Evolutionary conservation across 2,329 filamentous ascomycete genomes (phyloP), one percentile per base, ranked within the genome.

Genomic region (Ceratocystis huliohia): DNA sequence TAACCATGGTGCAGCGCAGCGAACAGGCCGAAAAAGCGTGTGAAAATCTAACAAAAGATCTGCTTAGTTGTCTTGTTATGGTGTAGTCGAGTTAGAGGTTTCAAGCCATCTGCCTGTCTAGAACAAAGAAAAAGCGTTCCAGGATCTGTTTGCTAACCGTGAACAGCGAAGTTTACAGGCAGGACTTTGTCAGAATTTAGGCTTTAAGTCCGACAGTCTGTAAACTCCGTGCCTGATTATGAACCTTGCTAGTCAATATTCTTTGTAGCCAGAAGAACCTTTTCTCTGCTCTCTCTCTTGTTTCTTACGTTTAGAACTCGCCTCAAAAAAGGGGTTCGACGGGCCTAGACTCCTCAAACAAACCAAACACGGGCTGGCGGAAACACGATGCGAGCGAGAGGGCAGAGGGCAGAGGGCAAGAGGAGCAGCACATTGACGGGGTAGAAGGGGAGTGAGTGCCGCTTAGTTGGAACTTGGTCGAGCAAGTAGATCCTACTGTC

Each of bases 401-500:
- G 50, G 25, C 8, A 10, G 2, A 22, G 50, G 7, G 22, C 3
- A 17, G 53, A 30, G 53, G n/a, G 53, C 20, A 28, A 15, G 50
- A 28, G 50, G 15, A 17, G 17, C 0, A n/a, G 30, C 33, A 25
- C 53, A 30, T 59, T 30, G 53, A 59, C 28, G 53, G 28, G 15
- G 7, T 15, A 25, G 13, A 15, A 56, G 13, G 22, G 28, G 17
- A 17, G 25, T 7, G n/a, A 17, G 25, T 8, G n/a, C 48, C n/a
- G 15, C 5, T 28, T 30, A 25, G 10, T 5, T 56, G 8, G 48
- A 20, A 53, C 10, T 28, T 8, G 48, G 20, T 53, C 20, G 53
- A 59, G 56, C n/a, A 59, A 37, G 28, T 59, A n/a, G 56, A 59
- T 59, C 28, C 56, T 59, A 6, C 8, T 30, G 56, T 17, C 56